Evolutionary conservation across 257 asterid species (phyloP).

Genomic region (Leptodermis oblonga): DNA sequence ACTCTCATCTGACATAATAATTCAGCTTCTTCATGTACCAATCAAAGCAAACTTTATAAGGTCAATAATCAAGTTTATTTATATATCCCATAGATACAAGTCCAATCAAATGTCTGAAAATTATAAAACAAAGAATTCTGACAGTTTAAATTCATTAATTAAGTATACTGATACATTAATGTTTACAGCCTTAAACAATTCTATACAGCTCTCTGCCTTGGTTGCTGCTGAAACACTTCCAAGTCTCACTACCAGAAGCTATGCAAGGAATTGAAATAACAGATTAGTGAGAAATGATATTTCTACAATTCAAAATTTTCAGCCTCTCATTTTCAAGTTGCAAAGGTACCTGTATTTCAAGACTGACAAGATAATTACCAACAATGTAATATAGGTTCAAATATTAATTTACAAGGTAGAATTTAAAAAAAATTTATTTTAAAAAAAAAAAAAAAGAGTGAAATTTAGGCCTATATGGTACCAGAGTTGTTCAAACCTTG

Average conservation of each 20-base stretch:
- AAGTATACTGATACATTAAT: background rate
- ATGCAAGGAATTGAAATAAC: background rate
- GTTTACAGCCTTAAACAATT: background rate
- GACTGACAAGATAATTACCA: background rate
- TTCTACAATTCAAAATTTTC: background rate
- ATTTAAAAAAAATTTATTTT: too few species aligned
- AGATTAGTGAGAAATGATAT: background rate
- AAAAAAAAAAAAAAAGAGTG: too few species aligned
- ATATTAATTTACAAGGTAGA: too few species aligned
- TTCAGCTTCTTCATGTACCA: background rate
- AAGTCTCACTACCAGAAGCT: background rate
- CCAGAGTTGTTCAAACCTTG: too few species aligned
- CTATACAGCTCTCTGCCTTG: background rate
- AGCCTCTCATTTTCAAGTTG: background rate
- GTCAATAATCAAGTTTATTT: background rate
- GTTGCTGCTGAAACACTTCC: background rate
- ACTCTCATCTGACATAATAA: background rate
- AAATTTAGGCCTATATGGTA: too few species aligned
- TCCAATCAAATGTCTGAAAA: too few species aligned
- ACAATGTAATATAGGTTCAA: background rate
- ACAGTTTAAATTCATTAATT: background rate
- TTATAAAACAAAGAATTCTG: too few species aligned
- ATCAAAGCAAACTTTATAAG: background rate
- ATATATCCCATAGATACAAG: background rate
- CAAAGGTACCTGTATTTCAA: background rate